Evolutionary conservation across 2,329 filamentous ascomycete genomes (phyloP), one percentile per base, ranked within the genome.

Genomic region (Alternaria viburni): DNA sequence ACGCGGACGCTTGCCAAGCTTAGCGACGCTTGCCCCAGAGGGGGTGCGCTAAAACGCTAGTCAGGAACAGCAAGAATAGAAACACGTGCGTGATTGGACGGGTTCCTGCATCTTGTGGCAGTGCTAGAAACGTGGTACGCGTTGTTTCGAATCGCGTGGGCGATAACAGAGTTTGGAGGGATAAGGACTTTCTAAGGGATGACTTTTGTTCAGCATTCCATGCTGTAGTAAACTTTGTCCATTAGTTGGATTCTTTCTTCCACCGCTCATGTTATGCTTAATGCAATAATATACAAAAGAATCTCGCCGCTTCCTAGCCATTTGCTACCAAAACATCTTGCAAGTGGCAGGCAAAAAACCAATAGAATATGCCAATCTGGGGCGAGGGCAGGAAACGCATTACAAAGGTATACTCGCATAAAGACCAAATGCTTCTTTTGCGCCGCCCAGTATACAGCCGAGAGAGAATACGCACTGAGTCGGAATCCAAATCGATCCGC

Each of bases 331-430:
- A 41, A 41, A 41, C 36, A 41, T 41, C 36, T 41, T 41, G 36
- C 15, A 41, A 6, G 36, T 17, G 36, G 36, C n/a, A 41, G 36
- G 36, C 5, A 41, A 41, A 36, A 11, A 41, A 41, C 36, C 36
- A 41, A 41, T 41, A 47, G 61, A 54, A 52, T 54, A 45, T 36
- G 46, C 57, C 36, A 58, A 62, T 65, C 62, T 45, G 41, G n/a
- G 19, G 23, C 43, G 64, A 68, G 54, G 51, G 60, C 61, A 59
- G 52, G 49, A 62, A 64, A 61, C 55, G 61, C 65, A 71, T 73
- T 73, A 70, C 65, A 73, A 70, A 50, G 41, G 59, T 65, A 68
- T 71, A 71, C 50, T 57, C 58, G 64, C 64, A 62, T 30, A 59
- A 59, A 57, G 30, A 51, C 21, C 36, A 55, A 64, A 54, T 49